Base-by-base conservation (phyloP, 2,329 filamentous ascomycete genomes). In the Penicillium sp. region DNA sequence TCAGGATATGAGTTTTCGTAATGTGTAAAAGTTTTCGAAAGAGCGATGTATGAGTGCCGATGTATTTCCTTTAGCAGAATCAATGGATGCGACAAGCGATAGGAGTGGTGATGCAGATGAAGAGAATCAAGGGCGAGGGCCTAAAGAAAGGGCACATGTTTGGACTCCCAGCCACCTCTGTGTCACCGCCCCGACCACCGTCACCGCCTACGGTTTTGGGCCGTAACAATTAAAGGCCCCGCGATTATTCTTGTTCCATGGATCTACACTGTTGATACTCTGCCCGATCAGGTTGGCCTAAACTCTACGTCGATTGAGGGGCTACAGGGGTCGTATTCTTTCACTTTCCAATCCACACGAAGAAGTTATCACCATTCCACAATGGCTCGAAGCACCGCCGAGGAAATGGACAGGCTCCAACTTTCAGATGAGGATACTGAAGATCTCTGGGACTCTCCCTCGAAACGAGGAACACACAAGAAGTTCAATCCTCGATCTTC, bases 401-500 rank as follows among this genome's bases (percentile, higher is more conserved):
- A 81, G 56, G 77, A 82, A 63, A 78, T 84, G 66, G 79, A 82
- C 54, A 78, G 77, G 58, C 75, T 82, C 21, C 74, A 77, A 56
- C 73, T 84, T 33, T 84, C 81, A 31, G 82, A 86, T 58, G 82
- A 82, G 26, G 75, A 84, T 58, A 78, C 79, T 16, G 82, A 84
- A 62, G 81, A 82, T 56, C 76, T 86, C 45, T 86, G 86, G 72
- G 80, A 84, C 51, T 85, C 83, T 11, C 84, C 84, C 8, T 79
- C 79, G n/a, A 75, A 67, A 66, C 71, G 57, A 64, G 73, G 60
- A 47, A 65, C 50, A 3, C 56, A 58, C 51, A 77, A 70, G 61
- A 73, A 59, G 56, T 71, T 61, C 62, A 68, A 56, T 60, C 68
- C 58, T 60, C 73, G 52, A 55, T 21, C 55, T 48, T 62, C 59